phyloP scores from a whole-genome alignment of 345 rosid species.

The Eucalyptus curtisii region DNA sequence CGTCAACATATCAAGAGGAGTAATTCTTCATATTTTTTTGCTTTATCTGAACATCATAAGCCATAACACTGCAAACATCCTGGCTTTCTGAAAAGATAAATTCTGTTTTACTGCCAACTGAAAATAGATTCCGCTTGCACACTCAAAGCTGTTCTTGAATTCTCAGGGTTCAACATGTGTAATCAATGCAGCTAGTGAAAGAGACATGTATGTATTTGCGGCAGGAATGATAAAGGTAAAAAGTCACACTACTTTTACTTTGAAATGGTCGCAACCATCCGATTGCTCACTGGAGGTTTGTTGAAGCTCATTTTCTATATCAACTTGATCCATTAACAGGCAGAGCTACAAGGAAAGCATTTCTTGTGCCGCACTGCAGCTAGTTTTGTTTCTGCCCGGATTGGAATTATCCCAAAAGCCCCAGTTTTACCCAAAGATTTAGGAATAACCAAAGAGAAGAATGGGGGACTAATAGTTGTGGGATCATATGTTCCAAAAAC shows the following conservation, averaged over 20 bases:
- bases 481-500: slow-evolving; percentile 98
- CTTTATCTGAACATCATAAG: neutral
- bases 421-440: slow-evolving; percentile 73
- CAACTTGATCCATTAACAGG: slow-evolving; percentile 32
- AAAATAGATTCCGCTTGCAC: neutral
- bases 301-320: neutral
- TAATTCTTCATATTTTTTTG: neutral
- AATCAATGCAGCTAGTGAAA: slow-evolving; percentile 89
- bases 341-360: slow-evolving; percentile 74
- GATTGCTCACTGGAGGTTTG: neutral
- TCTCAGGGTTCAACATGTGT: slow-evolving; percentile 77
- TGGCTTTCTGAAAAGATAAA: neutral
- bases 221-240: slow-evolving; percentile 89
- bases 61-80: neutral
- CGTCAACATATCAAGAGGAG: neutral
- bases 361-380: slow-evolving; percentile 96
- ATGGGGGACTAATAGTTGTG: slow-evolving; percentile 80
- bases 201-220: slow-evolving; percentile 94
- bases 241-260: neutral
- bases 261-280: neutral
- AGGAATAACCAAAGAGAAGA: slow-evolving; percentile 41
- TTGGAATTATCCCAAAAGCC: slow-evolving; percentile 79
- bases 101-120: neutral
- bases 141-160: slow-evolving; percentile 2
- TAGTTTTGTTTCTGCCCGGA: slow-evolving; percentile 85